These are phyloP conservation scores for Blastocystis sp. DNA, from an alignment of 352 stramenopile genomes.

Conservation along the genomic window DNA sequence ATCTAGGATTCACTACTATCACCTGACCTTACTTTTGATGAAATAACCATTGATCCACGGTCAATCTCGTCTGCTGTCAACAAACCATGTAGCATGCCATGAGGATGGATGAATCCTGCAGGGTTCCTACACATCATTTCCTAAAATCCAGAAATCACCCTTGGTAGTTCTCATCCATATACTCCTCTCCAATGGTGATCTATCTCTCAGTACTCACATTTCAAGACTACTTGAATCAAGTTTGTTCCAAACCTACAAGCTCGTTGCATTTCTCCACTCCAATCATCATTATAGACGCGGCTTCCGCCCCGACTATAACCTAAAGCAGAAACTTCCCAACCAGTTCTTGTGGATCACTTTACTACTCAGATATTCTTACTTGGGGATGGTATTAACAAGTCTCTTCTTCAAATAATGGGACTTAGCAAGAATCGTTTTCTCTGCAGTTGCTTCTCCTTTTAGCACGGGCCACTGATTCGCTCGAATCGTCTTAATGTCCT, in stretches of 20 bases:
- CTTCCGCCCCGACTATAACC: conserved; percentile 42
- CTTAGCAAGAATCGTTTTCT: conserved; percentile 26
- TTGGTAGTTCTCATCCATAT: conserved; percentile 35
- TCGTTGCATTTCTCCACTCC: conserved; percentile 56
- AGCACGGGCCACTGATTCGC: conserved; percentile 43
- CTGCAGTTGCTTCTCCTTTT: conserved; percentile 6
- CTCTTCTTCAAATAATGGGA: conserved; percentile 58
- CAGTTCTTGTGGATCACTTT: neutral
- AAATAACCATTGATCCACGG: conserved; percentile 28
- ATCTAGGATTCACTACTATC: neutral
- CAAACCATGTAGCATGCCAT: conserved; percentile 55
- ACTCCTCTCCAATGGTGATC: conserved; percentile 57
- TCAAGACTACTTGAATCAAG: neutral
- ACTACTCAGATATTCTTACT: neutral
- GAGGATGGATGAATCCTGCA: conserved; percentile 26
- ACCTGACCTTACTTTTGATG: neutral
- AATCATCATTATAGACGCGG: conserved; percentile 55
- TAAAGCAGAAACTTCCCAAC: conserved; percentile 47
- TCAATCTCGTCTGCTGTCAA: neutral
- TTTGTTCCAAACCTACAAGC: conserved; percentile 49
- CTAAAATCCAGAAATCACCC: neutral
- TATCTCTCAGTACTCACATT: neutral
- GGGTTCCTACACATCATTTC: conserved; percentile 1
- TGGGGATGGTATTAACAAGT: conserved; percentile 30
- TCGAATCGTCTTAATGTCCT: conserved; percentile 12